Base-by-base conservation (phyloP, 768 basidiomycete genomes). In the Tephrocybe sp. region DNA sequence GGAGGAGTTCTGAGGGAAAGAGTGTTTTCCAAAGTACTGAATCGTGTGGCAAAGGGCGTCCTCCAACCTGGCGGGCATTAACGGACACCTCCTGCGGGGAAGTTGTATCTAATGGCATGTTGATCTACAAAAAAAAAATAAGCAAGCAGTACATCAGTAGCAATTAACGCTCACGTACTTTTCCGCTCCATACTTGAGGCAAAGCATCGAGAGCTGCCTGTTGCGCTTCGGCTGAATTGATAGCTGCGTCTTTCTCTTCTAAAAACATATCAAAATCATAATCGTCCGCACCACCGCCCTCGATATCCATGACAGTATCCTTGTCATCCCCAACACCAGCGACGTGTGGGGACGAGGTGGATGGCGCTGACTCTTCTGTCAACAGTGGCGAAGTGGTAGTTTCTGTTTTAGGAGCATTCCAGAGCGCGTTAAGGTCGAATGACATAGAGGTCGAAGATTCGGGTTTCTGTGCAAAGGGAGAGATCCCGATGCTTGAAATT, bases 261-360 rank as follows among this genome's bases (percentile, higher is more conserved):
- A 94, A 68, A 60, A 92, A 86, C 83, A 92, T 88, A 57, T 92
- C 91, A 59, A 94, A 92, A 64, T 92, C 91, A 53, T 83, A 80
- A 66, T 92, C 91, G 45, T 84, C 82, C 9, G 84, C 76, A 52
- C 76, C 79, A 42, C 56, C 58, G 35, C 51, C 62, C 27, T 72
- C 75, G 32, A 68, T 67, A 59, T 77, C 80, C 55, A 79, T 75
- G 8, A 69, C 64, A 26, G 69, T 68, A n/a, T 75, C 74, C 55
- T 71, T 76, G 3, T 66, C 66, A 15, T 67, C 68, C 19, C 64
- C 67, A 12, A 60, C 57, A 21, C 64, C 67, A 12, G 60, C 57
- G 28, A 55, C 61, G 16, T 53, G 51, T 21, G 60, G 60, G 7
- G 63, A 49, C 9, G 64, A 60, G 11, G 59, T 57, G 18, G 66